Evolutionary conservation across 257 asterid genomes (phyloP).

Genomic region (Cruciata laevipes): DNA sequence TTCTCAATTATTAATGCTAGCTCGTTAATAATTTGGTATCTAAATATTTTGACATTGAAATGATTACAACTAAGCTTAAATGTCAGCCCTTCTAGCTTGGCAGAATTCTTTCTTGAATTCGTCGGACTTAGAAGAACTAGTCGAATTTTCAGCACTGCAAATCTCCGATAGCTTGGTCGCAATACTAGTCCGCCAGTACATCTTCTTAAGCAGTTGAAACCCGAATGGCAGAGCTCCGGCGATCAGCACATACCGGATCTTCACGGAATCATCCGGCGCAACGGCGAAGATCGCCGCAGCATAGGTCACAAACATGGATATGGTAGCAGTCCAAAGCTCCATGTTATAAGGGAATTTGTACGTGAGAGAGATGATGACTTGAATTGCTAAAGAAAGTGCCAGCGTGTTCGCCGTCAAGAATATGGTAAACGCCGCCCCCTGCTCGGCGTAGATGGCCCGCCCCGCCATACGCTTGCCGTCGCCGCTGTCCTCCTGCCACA

Average conservation of each 20-base stretch:
- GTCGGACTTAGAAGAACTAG: too few relatives aligned
- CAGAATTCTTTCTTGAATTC: too few relatives aligned
- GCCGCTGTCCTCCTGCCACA: conserved; percentile 40
- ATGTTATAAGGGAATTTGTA: conserved; percentile 26
- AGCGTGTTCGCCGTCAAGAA: conserved; percentile 24
- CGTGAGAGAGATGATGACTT: conserved; percentile 22
- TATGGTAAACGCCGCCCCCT: conserved; percentile 7
- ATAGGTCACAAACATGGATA: conserved; percentile 29
- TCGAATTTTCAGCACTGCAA: too few relatives aligned
- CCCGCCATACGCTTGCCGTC: conserved; percentile 30
- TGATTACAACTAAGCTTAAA: too few relatives aligned
- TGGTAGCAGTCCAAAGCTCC: conserved; percentile 28
- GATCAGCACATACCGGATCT: conserved; percentile 16
- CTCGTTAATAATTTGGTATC: too few relatives aligned
- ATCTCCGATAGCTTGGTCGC: too few relatives aligned
- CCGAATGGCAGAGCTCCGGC: conserved; percentile 26
- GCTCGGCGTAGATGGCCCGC: conserved; percentile 35
- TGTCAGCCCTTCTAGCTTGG: too few relatives aligned
- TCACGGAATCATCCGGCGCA: conserved; percentile 21
- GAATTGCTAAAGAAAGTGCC: conserved; percentile 24
- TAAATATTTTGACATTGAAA: too few relatives aligned
- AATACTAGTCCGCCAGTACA: not conserved
- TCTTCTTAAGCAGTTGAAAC: conserved; percentile 14
- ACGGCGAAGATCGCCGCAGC: conserved; percentile 26
- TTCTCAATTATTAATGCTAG: too few relatives aligned